Evolutionary conservation across 129 eudicot species (phyloP).

Genomic region (Helianthus annuus): DNA sequence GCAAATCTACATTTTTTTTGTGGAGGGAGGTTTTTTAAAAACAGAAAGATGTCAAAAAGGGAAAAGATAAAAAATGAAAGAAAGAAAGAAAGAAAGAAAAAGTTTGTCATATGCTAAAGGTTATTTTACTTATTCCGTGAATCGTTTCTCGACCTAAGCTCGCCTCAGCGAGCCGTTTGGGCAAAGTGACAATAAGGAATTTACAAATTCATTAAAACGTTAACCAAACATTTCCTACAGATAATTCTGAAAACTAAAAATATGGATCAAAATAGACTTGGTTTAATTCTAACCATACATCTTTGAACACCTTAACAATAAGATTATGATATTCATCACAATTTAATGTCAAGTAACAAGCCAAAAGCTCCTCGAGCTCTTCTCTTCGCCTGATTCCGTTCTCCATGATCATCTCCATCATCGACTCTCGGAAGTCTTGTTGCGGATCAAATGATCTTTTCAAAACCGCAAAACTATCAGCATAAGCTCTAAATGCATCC

Average conservation of each 20-base stretch:
- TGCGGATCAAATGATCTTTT: constrained; percentile 70
- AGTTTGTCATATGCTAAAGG: too few relatives aligned
- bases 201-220: constrained; percentile 22
- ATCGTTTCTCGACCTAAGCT: background rate
- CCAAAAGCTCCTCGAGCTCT: constrained; percentile 78
- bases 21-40: too few relatives aligned
- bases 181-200: background rate
- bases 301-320: constrained; percentile 69
- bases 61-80: too few relatives aligned
- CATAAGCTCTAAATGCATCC: constrained; percentile 32
- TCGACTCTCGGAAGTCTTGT: constrained; percentile 66
- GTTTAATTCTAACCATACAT: constrained; percentile 64
- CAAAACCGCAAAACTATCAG: constrained; percentile 64
- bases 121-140: too few relatives aligned
- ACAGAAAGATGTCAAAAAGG: too few relatives aligned
- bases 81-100: too few relatives aligned
- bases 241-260: constrained; percentile 21
- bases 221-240: constrained; percentile 16
- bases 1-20: too few relatives aligned
- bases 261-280: constrained; percentile 30
- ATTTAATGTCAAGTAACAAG: constrained; percentile 68
- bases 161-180: background rate
- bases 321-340: constrained; percentile 68
- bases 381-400: constrained; percentile 49
- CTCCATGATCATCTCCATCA: constrained; percentile 77